A percentile compares a stretch with the other conserved stretches of the same genome.
These are phyloP conservation scores for Trypanosoma platydactyli DNA, from an alignment of 208 protist genomes.

Conservation along the genomic window DNA sequence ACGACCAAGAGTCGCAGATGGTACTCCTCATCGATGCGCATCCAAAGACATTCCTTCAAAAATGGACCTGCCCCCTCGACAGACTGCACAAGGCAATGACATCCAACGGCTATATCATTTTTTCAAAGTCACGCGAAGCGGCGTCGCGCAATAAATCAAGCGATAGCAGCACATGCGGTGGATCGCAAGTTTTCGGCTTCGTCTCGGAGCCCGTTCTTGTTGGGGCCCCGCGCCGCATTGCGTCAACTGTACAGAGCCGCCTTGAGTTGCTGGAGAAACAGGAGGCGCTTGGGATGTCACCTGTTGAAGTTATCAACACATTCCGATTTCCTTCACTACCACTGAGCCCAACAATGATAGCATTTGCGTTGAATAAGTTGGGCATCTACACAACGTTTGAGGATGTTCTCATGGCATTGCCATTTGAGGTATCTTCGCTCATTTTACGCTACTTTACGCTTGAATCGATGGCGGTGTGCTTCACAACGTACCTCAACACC, in stretches of 20 bases:
- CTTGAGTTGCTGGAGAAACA: conserved; percentile 68
- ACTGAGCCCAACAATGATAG: conserved; percentile 77
- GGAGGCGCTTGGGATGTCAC: conserved; percentile 21
- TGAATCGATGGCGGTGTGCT: conserved; percentile 71
- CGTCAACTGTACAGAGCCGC: conserved; percentile 62
- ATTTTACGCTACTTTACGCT: conserved; percentile 77
- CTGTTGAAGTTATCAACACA: conserved; percentile 32
- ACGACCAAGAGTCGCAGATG: conserved; percentile 85
- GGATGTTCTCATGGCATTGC: conserved; percentile 71
- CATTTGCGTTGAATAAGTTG: conserved; percentile 65
- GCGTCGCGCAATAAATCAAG: conserved; percentile 23
- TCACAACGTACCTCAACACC: conserved; percentile 58
- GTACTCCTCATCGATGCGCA: conserved; percentile 83
- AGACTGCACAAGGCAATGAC: conserved; percentile 89
- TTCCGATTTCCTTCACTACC: conserved; percentile 69
- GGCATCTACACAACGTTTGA: conserved; percentile 70
- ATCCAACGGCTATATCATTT: conserved; percentile 83
- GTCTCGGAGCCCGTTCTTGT: conserved; percentile 30
- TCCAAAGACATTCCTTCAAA: conserved; percentile 82
- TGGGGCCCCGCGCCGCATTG: conserved; percentile 52
- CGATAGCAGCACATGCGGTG: conserved; percentile 21
- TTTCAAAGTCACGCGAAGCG: conserved; percentile 47
- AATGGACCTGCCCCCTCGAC: conserved; percentile 82
- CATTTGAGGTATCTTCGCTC: conserved; percentile 73
- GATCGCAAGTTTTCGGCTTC: conserved; percentile 23